phyloP scores from a whole-genome alignment of 2,329 filamentous ascomycete species.

The Bipolaris oryzae region DNA sequence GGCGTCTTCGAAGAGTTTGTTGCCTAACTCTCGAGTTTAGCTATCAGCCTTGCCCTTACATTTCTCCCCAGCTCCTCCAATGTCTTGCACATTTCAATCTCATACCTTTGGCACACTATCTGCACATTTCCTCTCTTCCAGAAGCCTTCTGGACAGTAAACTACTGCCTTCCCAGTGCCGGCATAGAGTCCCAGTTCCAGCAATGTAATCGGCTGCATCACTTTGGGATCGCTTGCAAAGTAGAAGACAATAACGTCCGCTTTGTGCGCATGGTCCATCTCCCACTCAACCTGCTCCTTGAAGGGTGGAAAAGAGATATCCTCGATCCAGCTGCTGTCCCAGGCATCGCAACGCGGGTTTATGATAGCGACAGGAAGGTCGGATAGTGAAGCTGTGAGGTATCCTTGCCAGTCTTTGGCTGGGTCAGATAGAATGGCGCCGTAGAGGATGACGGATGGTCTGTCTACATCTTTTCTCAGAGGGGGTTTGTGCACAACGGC shows the following conservation, averaged over 20 bases:
- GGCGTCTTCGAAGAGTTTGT: neutral
- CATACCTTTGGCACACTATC: constrained; percentile 57
- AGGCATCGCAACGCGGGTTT: constrained; percentile 63
- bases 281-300: constrained; percentile 66
- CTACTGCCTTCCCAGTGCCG: constrained; percentile 53
- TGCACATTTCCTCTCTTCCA: constrained; percentile 67
- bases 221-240: constrained; percentile 54
- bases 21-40: constrained; percentile 4
- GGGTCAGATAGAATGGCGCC: constrained; percentile 57
- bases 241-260: constrained; percentile 64
- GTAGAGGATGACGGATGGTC: constrained; percentile 61
- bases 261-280: constrained; percentile 61
- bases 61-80: constrained; percentile 49
- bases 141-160: constrained; percentile 61
- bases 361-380: constrained; percentile 60
- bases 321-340: constrained; percentile 64
- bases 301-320: constrained; percentile 58
- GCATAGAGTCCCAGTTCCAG: constrained; percentile 65
- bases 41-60: constrained; percentile 36
- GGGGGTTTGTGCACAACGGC: constrained; percentile 34
- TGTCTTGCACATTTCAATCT: constrained; percentile 53
- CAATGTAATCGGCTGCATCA: constrained; percentile 61
- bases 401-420: constrained; percentile 58
- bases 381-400: constrained; percentile 47
- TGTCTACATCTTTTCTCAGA: constrained; percentile 18